Evolutionary conservation across 768 basidiomycete species (phyloP).

Genomic region (Mycena leptocephala): DNA sequence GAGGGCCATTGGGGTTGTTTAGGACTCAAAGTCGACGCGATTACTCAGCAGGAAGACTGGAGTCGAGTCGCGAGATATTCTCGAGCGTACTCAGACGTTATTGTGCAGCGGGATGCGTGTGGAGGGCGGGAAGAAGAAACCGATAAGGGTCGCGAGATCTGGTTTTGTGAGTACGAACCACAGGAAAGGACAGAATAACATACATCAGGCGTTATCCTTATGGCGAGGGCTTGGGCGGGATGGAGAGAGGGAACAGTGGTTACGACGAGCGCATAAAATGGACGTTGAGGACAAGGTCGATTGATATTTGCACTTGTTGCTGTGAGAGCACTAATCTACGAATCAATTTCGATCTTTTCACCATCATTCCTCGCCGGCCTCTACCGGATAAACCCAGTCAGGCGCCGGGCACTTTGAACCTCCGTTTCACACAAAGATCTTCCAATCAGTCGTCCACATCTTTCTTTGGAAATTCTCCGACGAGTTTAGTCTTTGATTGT

Average conservation of each 20-base stretch:
- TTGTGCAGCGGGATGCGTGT: conserved; percentile 42
- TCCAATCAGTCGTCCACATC: not conserved
- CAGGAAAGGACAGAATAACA: conserved; percentile 41
- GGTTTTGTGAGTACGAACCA: conserved; percentile 25
- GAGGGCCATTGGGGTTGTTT: conserved; percentile 19
- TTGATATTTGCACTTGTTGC: not conserved
- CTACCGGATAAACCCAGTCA: not conserved
- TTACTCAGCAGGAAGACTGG: conserved; percentile 60
- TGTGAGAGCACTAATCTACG: conserved; percentile 15
- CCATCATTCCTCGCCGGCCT: not conserved
- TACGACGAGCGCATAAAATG: conserved; percentile 22
- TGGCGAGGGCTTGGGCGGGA: conserved; percentile 59
- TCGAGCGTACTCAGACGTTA: conserved; percentile 69
- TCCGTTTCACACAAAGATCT: not conserved
- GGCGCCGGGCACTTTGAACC: not conserved
- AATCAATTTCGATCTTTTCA: not conserved
- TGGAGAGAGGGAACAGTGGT: conserved; percentile 35
- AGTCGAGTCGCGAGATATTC: conserved; percentile 73
- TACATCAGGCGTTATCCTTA: conserved; percentile 69
- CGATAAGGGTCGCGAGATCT: conserved; percentile 98
- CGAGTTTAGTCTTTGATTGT: not conserved
- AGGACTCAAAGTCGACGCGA: conserved; percentile 53
- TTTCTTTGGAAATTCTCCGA: not conserved
- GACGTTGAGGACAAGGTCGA: conserved; percentile 11
- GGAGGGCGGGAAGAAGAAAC: conserved; percentile 72